Conservation (phyloP, 2,329 filamentous ascomycete species). For the Verruconis gallopava region DNA sequence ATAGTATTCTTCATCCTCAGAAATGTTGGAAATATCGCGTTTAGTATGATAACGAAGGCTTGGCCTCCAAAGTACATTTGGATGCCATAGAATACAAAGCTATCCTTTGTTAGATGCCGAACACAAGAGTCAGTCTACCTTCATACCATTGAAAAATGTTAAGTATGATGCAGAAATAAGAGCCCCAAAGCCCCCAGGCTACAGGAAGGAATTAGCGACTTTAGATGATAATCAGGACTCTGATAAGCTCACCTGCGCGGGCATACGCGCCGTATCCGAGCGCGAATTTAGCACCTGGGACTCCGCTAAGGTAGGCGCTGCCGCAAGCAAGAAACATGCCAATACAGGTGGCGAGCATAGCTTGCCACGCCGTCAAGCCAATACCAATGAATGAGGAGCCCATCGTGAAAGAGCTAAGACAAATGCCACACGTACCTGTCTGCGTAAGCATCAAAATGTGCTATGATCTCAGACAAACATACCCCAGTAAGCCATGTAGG, state of each 20-base stretch:
- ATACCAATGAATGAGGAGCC: constrained; percentile 13
- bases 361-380: constrained; percentile 12
- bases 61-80: constrained; percentile 16
- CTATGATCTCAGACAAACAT: not conserved
- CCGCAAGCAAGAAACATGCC: constrained; percentile 13
- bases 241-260: no score
- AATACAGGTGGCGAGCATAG: constrained; percentile 7
- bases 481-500: constrained; percentile 13
- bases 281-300: constrained; percentile 11
- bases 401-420: constrained; percentile 13
- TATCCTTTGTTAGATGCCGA: no score
- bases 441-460: not conserved
- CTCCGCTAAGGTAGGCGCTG: constrained; percentile 13
- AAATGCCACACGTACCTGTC: constrained; percentile 13
- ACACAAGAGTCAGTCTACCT: constrained; percentile 8
- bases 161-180: constrained; percentile 16
- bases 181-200: constrained; percentile 15
- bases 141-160: constrained; percentile 14
- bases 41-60: constrained; percentile 14
- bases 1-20: constrained; percentile 15
- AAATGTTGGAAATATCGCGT: constrained; percentile 14
- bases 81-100: constrained; percentile 10
- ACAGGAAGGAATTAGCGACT: no score
- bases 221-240: no score
- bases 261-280: constrained; percentile 15